phyloP scores from a whole-genome alignment of 148 eudicot species.

The Rhododendron ovatum region DNA sequence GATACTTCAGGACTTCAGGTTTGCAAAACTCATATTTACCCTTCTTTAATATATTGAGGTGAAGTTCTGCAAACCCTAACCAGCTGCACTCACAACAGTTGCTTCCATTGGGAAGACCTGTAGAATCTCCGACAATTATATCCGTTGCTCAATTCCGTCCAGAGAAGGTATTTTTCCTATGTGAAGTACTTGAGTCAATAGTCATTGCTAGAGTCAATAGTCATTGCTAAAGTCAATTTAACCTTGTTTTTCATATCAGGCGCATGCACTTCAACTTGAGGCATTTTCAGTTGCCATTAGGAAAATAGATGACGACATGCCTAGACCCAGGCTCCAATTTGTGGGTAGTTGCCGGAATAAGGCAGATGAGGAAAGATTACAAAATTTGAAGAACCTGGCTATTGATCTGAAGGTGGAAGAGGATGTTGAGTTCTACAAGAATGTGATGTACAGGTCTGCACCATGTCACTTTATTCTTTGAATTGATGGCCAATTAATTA shows the following conservation, averaged over 20 bases:
- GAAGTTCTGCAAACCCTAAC: neutral
- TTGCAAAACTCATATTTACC: slow-evolving; percentile 10
- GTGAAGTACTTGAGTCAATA: slow-evolving; percentile 7
- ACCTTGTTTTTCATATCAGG: slow-evolving; percentile 43
- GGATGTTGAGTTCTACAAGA: slow-evolving; percentile 84
- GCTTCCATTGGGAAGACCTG: slow-evolving; percentile 70
- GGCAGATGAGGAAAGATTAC: slow-evolving; percentile 81
- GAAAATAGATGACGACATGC: slow-evolving; percentile 41
- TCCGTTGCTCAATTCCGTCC: slow-evolving; percentile 99
- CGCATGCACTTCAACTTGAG: slow-evolving; percentile 85
- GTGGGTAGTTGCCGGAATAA: slow-evolving; percentile 94
- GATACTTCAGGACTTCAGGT: slow-evolving; percentile 96
- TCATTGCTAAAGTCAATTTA: slow-evolving; percentile 3
- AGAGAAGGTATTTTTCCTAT: slow-evolving; percentile 70
- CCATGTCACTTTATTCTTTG: neutral
- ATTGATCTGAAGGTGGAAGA: slow-evolving; percentile 59
- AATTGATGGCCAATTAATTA: neutral
- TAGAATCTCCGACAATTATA: slow-evolving; percentile 46
- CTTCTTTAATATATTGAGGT: neutral
- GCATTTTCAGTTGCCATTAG: slow-evolving; percentile 70
- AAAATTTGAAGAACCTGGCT: slow-evolving; percentile 72
- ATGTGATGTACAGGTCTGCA: slow-evolving; percentile 76
- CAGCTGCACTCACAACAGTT: slow-evolving; percentile 35
- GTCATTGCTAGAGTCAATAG: neutral
- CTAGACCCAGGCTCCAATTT: slow-evolving; percentile 80